Conservation (phyloP, 148 eudicot species). For the Vaccinium vitisidaea region DNA sequence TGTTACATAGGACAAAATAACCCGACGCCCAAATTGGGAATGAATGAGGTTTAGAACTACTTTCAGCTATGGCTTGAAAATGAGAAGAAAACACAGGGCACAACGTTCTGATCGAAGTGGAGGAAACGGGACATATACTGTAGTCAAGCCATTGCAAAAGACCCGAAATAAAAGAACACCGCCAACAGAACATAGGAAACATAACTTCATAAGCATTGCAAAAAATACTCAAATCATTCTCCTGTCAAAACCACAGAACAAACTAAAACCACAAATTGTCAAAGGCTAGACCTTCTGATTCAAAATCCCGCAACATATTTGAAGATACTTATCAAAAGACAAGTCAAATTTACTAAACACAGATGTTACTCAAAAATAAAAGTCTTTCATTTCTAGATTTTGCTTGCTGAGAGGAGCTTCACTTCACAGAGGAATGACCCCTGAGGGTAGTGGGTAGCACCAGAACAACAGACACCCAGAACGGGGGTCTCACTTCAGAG, state of each 20-base stretch:
- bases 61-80: neutral
- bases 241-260: neutral
- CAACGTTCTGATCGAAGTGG: neutral
- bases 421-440: neutral
- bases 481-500: slow-evolving; percentile 40
- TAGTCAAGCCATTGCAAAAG: neutral
- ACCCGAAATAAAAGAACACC: neutral
- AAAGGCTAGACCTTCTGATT: neutral
- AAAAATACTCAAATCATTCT: neutral
- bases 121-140: neutral
- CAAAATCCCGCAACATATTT: neutral
- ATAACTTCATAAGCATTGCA: neutral
- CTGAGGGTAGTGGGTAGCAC: neutral
- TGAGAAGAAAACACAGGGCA: neutral
- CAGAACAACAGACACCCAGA: neutral
- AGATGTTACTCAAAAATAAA: neutral
- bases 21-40: neutral
- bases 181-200: neutral
- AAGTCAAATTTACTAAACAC: neutral
- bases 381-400: neutral
- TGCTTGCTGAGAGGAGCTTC: neutral
- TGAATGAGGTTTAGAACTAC: neutral
- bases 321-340: neutral
- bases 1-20: neutral
- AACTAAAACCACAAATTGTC: neutral